Evolutionary conservation across 2,329 filamentous ascomycete genomes (phyloP).

Genomic region (Aspergillus melleus): DNA sequence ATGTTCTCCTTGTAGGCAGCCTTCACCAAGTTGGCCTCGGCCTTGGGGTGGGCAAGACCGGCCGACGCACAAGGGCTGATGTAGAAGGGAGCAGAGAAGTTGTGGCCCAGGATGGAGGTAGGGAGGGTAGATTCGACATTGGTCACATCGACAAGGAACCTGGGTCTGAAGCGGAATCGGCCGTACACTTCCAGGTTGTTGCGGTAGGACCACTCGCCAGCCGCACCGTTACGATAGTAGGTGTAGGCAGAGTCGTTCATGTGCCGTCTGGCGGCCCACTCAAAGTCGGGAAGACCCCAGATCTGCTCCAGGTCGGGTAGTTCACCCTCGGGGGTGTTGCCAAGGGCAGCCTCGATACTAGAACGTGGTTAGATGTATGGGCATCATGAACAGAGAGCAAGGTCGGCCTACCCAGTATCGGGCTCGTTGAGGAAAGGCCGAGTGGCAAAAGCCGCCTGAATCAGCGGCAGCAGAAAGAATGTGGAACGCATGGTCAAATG

Average conservation of each 20-base stretch:
- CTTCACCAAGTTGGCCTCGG: constrained; percentile 9
- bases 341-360: constrained; percentile 9
- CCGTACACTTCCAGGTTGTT: constrained; percentile 12
- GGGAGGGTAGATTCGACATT: constrained; percentile 9
- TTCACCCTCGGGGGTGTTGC: constrained; percentile 6
- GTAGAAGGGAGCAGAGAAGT: constrained; percentile 13
- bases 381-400: background rate
- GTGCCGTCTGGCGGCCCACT: constrained; percentile 11
- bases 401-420: constrained; percentile 6
- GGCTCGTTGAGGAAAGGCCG: constrained; percentile 13
- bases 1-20: constrained; percentile 8
- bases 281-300: constrained; percentile 9
- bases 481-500: constrained; percentile 8
- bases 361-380: background rate
- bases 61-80: constrained; percentile 11
- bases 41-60: constrained; percentile 4
- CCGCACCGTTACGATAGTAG: constrained; percentile 14
- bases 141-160: constrained; percentile 11
- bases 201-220: constrained; percentile 13
- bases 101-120: constrained; percentile 10
- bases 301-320: constrained; percentile 7
- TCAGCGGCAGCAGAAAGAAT: constrained; percentile 5
- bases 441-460: constrained; percentile 5
- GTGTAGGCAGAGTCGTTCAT: constrained; percentile 13
- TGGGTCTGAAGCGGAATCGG: constrained; percentile 10